phyloP scores from a whole-genome alignment of 208 protist species.

The Tritrichomonas foetus region DNA sequence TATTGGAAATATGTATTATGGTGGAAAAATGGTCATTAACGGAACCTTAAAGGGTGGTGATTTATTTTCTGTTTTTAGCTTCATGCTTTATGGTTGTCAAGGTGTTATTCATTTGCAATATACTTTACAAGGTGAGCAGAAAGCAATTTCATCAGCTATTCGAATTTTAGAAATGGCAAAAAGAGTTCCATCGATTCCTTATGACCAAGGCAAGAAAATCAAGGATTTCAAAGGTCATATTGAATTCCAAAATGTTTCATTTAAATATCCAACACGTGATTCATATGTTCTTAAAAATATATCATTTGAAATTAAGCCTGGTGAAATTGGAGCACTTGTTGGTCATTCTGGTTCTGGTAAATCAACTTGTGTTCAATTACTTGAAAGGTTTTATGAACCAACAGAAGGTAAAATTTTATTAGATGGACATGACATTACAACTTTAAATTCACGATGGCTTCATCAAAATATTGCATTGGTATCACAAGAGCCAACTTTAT shows the following conservation, averaged over 20 bases:
- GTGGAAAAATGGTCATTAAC: neutral
- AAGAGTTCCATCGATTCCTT: neutral
- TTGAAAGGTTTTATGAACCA: constrained; percentile 88
- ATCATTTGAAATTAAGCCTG: constrained; percentile 43
- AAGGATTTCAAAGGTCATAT: constrained; percentile 16
- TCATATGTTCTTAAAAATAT: constrained; percentile 36
- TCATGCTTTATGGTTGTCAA: neutral
- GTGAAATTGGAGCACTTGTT: constrained; percentile 48
- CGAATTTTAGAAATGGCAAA: neutral
- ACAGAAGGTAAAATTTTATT: constrained; percentile 72
- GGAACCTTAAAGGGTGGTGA: neutral
- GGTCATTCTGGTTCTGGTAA: constrained; percentile 48
- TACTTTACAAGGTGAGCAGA: neutral
- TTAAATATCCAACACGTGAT: constrained; percentile 21
- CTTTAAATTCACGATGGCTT: constrained; percentile 69
- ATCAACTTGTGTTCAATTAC: constrained; percentile 58
- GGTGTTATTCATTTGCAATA: neutral
- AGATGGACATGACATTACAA: constrained; percentile 75
- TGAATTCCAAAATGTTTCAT: constrained; percentile 40
- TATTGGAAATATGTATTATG: neutral
- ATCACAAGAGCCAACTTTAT: constrained; percentile 85
- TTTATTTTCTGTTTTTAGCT: neutral
- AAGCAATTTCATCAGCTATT: neutral
- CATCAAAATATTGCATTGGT: constrained; percentile 78
- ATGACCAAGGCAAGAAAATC: neutral